Base-by-base conservation (phyloP, 108 stramenopile species). In the Discostella pseudostelligera region DNA sequence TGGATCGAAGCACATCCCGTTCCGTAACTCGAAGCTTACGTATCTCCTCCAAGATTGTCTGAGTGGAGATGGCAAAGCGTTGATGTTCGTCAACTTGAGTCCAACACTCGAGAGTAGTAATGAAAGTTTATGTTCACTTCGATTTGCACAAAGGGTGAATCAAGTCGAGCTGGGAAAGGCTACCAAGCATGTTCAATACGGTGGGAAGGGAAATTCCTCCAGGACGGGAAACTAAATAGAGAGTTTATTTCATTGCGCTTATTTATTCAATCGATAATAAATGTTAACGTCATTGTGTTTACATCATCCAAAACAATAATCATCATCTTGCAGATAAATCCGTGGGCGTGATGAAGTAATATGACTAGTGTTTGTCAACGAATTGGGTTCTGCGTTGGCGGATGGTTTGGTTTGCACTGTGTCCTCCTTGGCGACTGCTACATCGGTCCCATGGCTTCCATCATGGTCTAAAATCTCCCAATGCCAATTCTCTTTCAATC, bases 41-140 rank as follows among this genome's bases (percentile, higher is more conserved):
- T 88, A 88, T 62, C 74, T 96, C 17, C 86, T 96, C 37, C 90
- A 94, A 75, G 89, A 87, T 40, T 89, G 87, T 54, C 78, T 96
- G 43, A 83, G 82, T 42, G 94, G 94, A 10, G 93, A 94, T 53
- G 94, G 94, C 14, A 96, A 96, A 74, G 86, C 94, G 25, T 69
- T 96, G 49, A 94, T 96, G 92, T 81, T 96, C 65, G 94, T 96
- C n/a, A 96, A 94, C 76, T 75, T 92, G 40, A 86, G 86, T 12
- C 87, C 90, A 2, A 93, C 92, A 13, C 16, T 75, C 9, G 79
- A 74, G 44, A 86, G 86, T 32, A 72, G 76, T 48, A 65, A 65
- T 69, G 94, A 95, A 68, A 88, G 87, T 42, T 80, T 95, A 19
- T 93, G 88, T 72, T 88, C 88, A 22, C 82, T 95, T 16, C 75